These are phyloP conservation scores for Silene conica DNA, from an alignment of 148 eudicot genomes.

Conservation along the genomic window DNA sequence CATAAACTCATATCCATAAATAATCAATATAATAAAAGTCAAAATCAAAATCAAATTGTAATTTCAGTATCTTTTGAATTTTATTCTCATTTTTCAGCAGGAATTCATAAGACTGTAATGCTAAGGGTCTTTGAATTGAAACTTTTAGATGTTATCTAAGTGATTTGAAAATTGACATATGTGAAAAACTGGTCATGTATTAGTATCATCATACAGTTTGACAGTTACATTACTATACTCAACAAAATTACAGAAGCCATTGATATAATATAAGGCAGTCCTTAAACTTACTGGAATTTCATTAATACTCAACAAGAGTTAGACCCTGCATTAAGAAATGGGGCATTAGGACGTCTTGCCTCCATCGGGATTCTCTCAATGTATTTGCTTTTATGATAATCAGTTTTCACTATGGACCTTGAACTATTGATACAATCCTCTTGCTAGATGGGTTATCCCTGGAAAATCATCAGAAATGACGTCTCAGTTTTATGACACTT, in stretches of 20 bases:
- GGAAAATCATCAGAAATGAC: slow-evolving; percentile 89
- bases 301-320: slow-evolving; percentile 55
- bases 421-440: slow-evolving; percentile 21
- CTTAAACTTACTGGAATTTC: slow-evolving; percentile 2
- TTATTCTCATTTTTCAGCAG: too few species aligned
- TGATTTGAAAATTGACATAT: too few species aligned
- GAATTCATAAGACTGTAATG: too few species aligned
- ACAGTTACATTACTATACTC: slow-evolving; percentile 7
- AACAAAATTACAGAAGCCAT: not conserved
- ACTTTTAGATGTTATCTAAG: too few species aligned
- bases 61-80: too few species aligned
- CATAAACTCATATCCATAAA: slow-evolving; percentile 38
- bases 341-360: slow-evolving; percentile 94
- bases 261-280: not conserved
- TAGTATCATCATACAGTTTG: too few species aligned
- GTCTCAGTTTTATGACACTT: too few species aligned
- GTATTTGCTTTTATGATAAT: not conserved
- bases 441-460: slow-evolving; percentile 83
- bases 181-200: too few species aligned
- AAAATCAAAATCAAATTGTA: too few species aligned
- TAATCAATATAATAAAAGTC: too few species aligned
- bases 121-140: too few species aligned
- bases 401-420: not conserved
- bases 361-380: slow-evolving; percentile 24
- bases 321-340: slow-evolving; percentile 97